Evolutionary conservation across 2,329 filamentous ascomycete genomes (phyloP).

Genomic region (Chlorencoelia australis): DNA sequence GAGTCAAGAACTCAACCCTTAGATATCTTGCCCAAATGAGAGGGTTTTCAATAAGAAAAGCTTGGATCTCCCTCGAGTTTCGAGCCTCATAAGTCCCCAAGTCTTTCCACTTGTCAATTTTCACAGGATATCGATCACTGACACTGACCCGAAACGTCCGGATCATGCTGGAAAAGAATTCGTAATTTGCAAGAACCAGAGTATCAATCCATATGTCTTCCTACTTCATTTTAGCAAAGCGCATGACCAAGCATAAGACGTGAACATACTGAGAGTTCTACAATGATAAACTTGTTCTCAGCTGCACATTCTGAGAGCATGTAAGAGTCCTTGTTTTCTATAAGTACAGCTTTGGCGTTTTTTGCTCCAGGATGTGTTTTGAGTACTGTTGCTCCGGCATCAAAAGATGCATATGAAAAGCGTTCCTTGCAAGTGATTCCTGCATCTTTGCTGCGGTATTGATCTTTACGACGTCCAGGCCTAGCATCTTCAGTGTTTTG

Average conservation of each 20-base stretch:
- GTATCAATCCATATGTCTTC: conserved; percentile 74
- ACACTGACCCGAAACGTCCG: conserved; percentile 85
- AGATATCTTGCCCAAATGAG: conserved; percentile 94
- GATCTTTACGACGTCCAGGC: conserved; percentile 21
- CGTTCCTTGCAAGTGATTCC: conserved; percentile 96
- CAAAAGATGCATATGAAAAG: conserved; percentile 95
- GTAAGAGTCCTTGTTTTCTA: conserved; percentile 98
- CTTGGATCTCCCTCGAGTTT: conserved; percentile 88
- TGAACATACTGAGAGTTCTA: conserved; percentile 70
- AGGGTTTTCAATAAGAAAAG: conserved; percentile 88
- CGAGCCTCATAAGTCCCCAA: conserved; percentile 82
- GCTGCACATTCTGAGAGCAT: conserved; percentile 89
- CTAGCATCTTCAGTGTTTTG: too few species aligned
- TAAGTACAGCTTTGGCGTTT: conserved; percentile 76
- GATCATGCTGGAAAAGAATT: conserved; percentile 98
- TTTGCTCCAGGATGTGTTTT: conserved; percentile 84
- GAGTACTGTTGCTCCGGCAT: conserved; percentile 85
- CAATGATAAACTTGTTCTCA: conserved; percentile 84
- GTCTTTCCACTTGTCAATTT: conserved; percentile 82
- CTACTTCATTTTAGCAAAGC: conserved; percentile 16
- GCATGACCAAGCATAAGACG: conserved; percentile 32
- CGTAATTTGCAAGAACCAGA: conserved; percentile 93
- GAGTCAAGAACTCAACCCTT: conserved; percentile 80
- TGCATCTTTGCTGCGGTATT: conserved; percentile 72
- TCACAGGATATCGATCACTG: conserved; percentile 89